Evolutionary conservation across 345 rosid genomes (phyloP), one percentile per base, ranked within the genome.

Genomic region (Eucalyptus coolabah): DNA sequence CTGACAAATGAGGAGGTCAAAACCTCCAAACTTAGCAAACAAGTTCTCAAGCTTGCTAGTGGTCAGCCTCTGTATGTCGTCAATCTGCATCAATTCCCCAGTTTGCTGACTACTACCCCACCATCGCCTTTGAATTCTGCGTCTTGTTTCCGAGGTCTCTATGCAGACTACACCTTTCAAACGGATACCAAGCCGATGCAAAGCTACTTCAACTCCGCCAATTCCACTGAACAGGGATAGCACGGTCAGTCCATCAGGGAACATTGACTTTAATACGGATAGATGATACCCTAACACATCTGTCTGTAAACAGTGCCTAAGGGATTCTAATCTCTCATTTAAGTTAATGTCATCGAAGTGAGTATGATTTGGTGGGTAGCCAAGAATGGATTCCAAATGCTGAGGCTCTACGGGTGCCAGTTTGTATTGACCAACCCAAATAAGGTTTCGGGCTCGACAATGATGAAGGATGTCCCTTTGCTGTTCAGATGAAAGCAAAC

Each of bases 261-360:
- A 96, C 92, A 94, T 86, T 56, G 92, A 49, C 93, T 96, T 98
- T 89, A 98, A 92, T 47, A 93, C 97, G 9, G 99, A 98, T 86
- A 98, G 95, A 94, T 97, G 97, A 91, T 94, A 97, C 67, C 95
- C 98, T 91, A 98, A 91, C 19, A 97, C 93, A 89, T 98, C 99
- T 40, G 95, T 95, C 93, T 98, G 99, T 91, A 96, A 94, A 92
- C 96, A 93, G 87, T 92, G 92, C 53, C 91, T 93, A 67, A 98
- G 94, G 40, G 91, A 86, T 88, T 92, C 92, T 86, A 96, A 92
- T 90, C 98, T 95, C 89, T 95, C 97, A 18, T 50, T 67, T 82
- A 89, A 88, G 86, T 92, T 92, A 86, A 19, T 88, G 80, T 92
- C 98, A 87, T 69, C 85, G 10, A 89, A 87, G 89, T 93, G 87